Base-by-base conservation (phyloP, 805 yeast species). In the Saccharomycopsis sp. region DNA sequence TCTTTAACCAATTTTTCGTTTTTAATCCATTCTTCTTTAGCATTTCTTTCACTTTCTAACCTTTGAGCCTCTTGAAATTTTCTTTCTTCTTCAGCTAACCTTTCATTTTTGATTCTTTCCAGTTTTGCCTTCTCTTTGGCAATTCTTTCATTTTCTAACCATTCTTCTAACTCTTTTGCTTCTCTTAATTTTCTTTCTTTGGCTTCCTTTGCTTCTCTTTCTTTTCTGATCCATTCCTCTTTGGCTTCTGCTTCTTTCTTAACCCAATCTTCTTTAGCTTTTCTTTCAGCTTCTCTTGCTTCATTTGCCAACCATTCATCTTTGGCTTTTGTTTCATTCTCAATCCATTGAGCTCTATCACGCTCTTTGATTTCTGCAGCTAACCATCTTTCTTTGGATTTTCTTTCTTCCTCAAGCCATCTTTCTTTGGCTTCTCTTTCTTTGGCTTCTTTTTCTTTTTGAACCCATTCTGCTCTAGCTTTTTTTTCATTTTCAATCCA, bases 401-500 rank as follows among this genome's bases (percentile, higher is more conserved):
- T 28, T 32, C 36, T 18, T 23, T 38, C 5, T n/a, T n/a, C n/a
- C n/a, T 8, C 15, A 3, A 15, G 14, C 21, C 30, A 20, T 21
- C 20, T 15, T 18, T 39, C 30, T 18, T 13, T 29, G 5, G 31
- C 42, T 12, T 21, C 31, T 10, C 19, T 17, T 10, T 27, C 27
- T 35, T 19, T 26, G 14, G 21, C 25, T 18, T 17, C 32, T 12
- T 18, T 12, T 23, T 39, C 38, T 17, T 35, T 25, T 23, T 29
- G 15, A 5, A 36, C 15, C 35, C 31, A 23, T 25, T 30, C 25
- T 27, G 34, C 31, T 19, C n/a, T 30, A 5, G 33, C 43, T n/a
- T 26, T 27, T 15, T 33, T 21, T 26, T 40, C 43, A 9, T 31
- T 36, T 21, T 15, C 4, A 14, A 37, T 13, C 44, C 40, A 33